Conservation (phyloP, 164 flowering plant genomes). For the Warburgia ugandensis region DNA sequence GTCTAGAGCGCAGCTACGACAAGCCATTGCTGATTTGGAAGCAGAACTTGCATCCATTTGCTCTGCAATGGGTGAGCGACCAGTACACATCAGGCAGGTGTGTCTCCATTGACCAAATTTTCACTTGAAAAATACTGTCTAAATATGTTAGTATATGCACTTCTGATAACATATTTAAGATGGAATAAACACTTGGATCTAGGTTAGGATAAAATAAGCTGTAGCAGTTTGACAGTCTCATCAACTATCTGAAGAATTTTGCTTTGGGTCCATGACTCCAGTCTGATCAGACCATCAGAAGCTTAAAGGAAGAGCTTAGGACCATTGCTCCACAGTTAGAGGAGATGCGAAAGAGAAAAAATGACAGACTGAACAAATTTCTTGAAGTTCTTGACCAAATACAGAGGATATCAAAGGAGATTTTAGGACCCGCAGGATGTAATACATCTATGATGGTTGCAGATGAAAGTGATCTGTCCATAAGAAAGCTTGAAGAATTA, state of each 20-base stretch:
- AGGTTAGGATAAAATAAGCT: no score
- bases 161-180: no score
- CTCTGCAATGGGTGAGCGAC: slow-evolving; percentile 56
- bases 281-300: slow-evolving; percentile 62
- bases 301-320: slow-evolving; percentile 68
- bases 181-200: no score
- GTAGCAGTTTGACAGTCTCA: no score
- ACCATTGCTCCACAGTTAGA: slow-evolving; percentile 65
- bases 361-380: slow-evolving; percentile 68
- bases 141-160: no score
- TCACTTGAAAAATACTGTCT: no score
- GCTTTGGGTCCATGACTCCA: slow-evolving; percentile 23
- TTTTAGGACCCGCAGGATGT: slow-evolving; percentile 23
- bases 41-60: slow-evolving; percentile 61
- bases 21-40: slow-evolving; percentile 52
- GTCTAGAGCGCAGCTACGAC: slow-evolving; percentile 45
- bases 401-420: slow-evolving; percentile 44
- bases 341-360: slow-evolving; percentile 77
- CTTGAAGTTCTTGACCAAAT: slow-evolving; percentile 56
- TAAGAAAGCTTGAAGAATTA: slow-evolving; percentile 79
- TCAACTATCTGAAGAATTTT: no score
- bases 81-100: slow-evolving; percentile 44
- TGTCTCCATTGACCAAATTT: neutral
- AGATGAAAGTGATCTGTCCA: slow-evolving; percentile 79
- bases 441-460: slow-evolving; percentile 20